phyloP scores from a whole-genome alignment of 1,284 basidiomycete genomes.

The Xerocomus nothofagi region DNA sequence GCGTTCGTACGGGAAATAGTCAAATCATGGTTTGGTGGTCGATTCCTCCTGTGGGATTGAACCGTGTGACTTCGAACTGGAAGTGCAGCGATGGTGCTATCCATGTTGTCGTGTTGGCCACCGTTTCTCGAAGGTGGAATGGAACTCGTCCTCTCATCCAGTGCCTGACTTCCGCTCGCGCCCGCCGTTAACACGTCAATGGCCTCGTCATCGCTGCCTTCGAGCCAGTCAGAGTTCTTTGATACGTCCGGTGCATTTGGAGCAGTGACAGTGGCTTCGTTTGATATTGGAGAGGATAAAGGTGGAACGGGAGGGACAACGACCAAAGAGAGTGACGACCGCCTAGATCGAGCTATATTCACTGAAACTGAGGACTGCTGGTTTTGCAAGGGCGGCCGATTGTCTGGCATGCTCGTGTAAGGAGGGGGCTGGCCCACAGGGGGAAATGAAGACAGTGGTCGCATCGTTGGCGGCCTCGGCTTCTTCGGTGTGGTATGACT shows the following conservation, averaged over 20 bases:
- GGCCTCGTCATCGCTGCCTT: conserved; percentile 78
- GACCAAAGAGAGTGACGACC: conserved; percentile 55
- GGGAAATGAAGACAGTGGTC: conserved; percentile 29
- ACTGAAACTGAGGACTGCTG: conserved; percentile 32
- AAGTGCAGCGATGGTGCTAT: conserved; percentile 19
- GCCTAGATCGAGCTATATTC: conserved; percentile 30
- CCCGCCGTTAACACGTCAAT: conserved; percentile 77
- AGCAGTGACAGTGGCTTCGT: conserved; percentile 5
- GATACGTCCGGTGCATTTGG: conserved; percentile 31
- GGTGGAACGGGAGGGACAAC: conserved; percentile 55
- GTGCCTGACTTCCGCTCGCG: conserved; percentile 71
- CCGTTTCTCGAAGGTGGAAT: conserved; percentile 32
- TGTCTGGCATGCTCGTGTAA: conserved; percentile 27
- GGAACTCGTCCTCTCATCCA: conserved; percentile 79
- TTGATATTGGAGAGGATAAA: conserved; percentile 37
- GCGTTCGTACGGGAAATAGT: conserved; percentile 43
- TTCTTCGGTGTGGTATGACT: conserved; percentile 27
- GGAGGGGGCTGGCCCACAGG: conserved; percentile 33
- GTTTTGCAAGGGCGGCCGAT: conserved; percentile 23
- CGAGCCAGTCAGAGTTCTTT: conserved; percentile 66
- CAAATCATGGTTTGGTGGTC: conserved; percentile 67
- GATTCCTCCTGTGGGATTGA: conserved; percentile 45
- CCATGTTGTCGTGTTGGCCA: conserved; percentile 15
- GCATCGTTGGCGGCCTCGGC: conserved; percentile 37
- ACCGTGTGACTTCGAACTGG: conserved; percentile 35